Conservation (phyloP, 2,329 filamentous ascomycete genomes). For the Raffaelea arxii region DNA sequence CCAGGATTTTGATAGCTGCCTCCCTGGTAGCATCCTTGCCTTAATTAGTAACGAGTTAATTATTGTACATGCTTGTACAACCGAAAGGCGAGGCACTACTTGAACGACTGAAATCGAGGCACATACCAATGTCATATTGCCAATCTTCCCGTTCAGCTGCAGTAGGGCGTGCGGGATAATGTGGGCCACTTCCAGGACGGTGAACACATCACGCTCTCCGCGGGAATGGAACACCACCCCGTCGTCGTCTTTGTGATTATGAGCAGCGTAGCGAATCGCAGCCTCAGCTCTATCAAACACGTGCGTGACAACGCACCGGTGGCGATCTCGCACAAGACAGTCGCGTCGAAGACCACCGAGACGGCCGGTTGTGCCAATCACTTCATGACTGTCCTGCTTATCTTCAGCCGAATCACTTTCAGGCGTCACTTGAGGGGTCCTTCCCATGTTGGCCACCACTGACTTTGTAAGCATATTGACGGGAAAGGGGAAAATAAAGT, state of each 20-base stretch:
- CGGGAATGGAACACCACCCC: neutral
- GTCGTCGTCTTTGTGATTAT: neutral
- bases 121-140: neutral
- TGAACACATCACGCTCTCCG: neutral
- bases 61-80: too few species aligned
- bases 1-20: neutral
- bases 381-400: too few species aligned
- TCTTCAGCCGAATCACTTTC: neutral
- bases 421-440: neutral
- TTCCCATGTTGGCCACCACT: too few species aligned
- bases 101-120: neutral
- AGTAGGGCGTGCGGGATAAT: slow-evolving; percentile 2
- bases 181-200: neutral
- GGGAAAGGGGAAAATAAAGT: neutral
- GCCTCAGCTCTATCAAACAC: neutral
- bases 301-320: slow-evolving; percentile 2
- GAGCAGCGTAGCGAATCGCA: neutral
- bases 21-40: neutral
- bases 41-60: neutral
- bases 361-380: neutral
- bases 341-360: neutral
- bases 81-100: too few species aligned
- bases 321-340: slow-evolving; percentile 2
- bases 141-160: neutral
- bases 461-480: neutral